Conservation (phyloP, 2,329 filamentous ascomycete genomes). For the Penicillium olsonii region DNA sequence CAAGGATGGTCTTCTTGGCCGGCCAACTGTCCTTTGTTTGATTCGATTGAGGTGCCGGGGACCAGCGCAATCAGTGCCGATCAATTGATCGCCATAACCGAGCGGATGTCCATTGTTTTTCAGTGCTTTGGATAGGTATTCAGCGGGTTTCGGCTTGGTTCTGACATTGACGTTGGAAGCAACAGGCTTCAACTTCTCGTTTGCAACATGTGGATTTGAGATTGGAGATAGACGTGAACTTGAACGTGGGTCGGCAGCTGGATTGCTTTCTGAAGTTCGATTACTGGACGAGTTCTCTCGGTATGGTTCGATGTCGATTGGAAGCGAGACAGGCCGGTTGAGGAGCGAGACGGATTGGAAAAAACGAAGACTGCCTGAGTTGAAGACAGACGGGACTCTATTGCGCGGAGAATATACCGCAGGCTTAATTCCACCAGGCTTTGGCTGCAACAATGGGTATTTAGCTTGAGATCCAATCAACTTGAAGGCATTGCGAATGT, state of each 20-base stretch:
- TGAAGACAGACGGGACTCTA: neutral
- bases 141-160: constrained; percentile 28
- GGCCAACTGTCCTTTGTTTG: constrained; percentile 11
- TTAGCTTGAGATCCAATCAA: neutral
- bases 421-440: neutral
- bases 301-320: neutral
- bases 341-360: constrained; percentile 3
- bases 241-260: neutral
- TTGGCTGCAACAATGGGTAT: neutral
- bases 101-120: constrained; percentile 22
- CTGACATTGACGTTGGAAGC: neutral
- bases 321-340: neutral
- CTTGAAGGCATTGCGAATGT: neutral
- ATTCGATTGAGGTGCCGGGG: constrained; percentile 1
- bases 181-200: neutral
- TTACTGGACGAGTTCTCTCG: neutral
- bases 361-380: neutral
- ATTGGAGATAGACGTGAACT: neutral
- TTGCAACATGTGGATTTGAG: neutral
- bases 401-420: neutral
- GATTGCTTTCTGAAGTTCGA: neutral
- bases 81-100: constrained; percentile 2
- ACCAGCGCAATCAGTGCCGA: constrained; percentile 3
- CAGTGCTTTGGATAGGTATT: constrained; percentile 34
- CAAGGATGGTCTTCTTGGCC: constrained; percentile 26